Conservation (phyloP, 2,329 filamentous ascomycete genomes). For the Ascochyta rabiei region DNA sequence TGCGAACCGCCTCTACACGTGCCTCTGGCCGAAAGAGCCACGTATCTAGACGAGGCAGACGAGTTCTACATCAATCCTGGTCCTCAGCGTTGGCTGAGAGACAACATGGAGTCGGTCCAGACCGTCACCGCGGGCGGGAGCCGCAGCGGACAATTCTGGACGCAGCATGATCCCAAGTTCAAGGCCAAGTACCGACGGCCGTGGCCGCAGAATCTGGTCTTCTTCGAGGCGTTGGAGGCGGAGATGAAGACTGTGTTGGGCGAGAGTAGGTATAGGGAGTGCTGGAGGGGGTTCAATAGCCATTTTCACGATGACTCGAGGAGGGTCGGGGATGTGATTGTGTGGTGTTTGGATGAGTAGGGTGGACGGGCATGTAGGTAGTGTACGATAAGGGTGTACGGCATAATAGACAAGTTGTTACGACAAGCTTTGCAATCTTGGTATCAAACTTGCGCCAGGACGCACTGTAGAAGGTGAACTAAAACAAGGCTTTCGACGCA, state of each 20-base stretch:
- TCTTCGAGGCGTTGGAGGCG: conserved; percentile 65
- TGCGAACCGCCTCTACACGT: conserved; percentile 87
- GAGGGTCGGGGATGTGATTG: conserved; percentile 65
- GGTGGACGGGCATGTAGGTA: background rate
- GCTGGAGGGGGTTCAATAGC: conserved; percentile 65
- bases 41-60: conserved; percentile 88
- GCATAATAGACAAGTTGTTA: no score
- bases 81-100: conserved; percentile 47
- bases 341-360: conserved; percentile 56
- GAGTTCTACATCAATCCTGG: conserved; percentile 77
- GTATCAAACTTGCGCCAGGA: no score
- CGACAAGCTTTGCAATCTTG: no score
- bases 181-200: conserved; percentile 23
- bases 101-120: conserved; percentile 48
- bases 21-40: conserved; percentile 63
- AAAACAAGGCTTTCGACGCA: conserved; percentile 54
- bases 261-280: conserved; percentile 60
- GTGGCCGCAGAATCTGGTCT: conserved; percentile 57
- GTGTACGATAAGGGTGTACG: background rate
- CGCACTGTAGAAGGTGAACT: background rate
- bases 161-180: conserved; percentile 28
- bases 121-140: conserved; percentile 28
- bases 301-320: conserved; percentile 68
- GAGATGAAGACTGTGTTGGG: conserved; percentile 53
- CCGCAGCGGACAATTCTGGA: conserved; percentile 33